Percentiles rank a stretch among this genome's conserved stretches.
Conservation (phyloP, 306 rosid species). For the Gillenia trifoliata region DNA sequence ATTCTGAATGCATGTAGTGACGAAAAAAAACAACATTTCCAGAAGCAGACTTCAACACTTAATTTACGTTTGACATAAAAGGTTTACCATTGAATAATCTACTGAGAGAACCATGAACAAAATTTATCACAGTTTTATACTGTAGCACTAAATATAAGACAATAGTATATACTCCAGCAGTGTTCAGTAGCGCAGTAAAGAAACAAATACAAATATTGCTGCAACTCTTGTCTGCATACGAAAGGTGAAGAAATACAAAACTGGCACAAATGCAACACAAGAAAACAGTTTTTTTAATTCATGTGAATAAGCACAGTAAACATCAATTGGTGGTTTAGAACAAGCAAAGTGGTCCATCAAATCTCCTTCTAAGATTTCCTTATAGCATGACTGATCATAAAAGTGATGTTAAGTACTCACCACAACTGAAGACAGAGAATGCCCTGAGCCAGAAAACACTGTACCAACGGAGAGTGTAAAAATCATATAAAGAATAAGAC, state of each 20-base stretch:
- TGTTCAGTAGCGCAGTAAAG: neutral
- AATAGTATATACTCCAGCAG: neutral
- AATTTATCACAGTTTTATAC: neutral
- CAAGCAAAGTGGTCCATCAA: too few species aligned
- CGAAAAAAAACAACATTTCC: neutral
- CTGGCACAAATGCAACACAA: too few species aligned
- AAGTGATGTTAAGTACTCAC: constrained; percentile 44
- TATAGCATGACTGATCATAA: too few species aligned
- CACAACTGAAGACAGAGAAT: constrained; percentile 90
- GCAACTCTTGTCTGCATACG: neutral
- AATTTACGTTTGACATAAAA: neutral
- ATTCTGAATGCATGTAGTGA: neutral
- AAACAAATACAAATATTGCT: neutral
- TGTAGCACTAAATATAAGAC: neutral
- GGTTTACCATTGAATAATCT: neutral
- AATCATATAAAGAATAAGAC: constrained; percentile 86
- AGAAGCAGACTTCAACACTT: neutral
- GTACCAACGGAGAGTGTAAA: constrained; percentile 83
- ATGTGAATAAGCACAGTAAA: too few species aligned
- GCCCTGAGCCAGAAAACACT: constrained; percentile 88
- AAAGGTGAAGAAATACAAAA: too few species aligned
- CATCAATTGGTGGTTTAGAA: too few species aligned
- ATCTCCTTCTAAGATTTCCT: too few species aligned
- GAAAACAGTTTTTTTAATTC: too few species aligned
- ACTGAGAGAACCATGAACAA: neutral